Conservation (phyloP, 2,329 filamentous ascomycete genomes). For the Trichoderma sp. region DNA sequence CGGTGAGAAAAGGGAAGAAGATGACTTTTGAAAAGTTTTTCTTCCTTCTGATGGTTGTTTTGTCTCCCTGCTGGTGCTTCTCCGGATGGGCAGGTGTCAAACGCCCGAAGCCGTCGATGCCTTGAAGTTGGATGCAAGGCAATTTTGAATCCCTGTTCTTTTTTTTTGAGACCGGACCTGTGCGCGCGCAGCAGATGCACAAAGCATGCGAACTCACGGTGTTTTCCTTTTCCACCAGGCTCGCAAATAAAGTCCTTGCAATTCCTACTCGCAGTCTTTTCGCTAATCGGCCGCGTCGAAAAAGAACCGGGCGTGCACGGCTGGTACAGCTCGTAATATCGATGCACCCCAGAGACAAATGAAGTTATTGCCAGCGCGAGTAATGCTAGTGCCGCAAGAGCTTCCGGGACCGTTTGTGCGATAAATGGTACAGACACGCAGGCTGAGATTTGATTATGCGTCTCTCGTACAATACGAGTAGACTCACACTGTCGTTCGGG, state of each 20-base stretch:
- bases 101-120: slow-evolving; percentile 10
- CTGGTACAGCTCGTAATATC: background rate
- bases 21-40: slow-evolving; percentile 13
- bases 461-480: background rate
- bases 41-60: background rate
- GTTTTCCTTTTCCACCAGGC: background rate
- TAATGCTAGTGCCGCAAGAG: slow-evolving; percentile 11
- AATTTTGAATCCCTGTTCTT: slow-evolving; percentile 15
- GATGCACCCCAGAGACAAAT: background rate
- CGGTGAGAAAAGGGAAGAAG: slow-evolving; percentile 11
- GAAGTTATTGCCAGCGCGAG: background rate
- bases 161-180: slow-evolving; percentile 5
- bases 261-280: background rate
- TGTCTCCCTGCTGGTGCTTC: slow-evolving; percentile 10
- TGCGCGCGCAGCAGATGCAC: slow-evolving; percentile 2
- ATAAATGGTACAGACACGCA: background rate
- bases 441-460: slow-evolving; percentile 5
- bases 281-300: background rate
- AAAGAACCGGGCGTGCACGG: background rate
- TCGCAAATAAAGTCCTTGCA: background rate
- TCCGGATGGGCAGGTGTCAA: slow-evolving; percentile 15
- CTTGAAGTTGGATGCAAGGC: slow-evolving; percentile 5
- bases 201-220: slow-evolving; percentile 6
- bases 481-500: background rate
- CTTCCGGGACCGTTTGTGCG: background rate